Evolutionary conservation across 1,284 basidiomycete species (phyloP).

Genomic region (Cutaneotrichosporon cavernicola): DNA sequence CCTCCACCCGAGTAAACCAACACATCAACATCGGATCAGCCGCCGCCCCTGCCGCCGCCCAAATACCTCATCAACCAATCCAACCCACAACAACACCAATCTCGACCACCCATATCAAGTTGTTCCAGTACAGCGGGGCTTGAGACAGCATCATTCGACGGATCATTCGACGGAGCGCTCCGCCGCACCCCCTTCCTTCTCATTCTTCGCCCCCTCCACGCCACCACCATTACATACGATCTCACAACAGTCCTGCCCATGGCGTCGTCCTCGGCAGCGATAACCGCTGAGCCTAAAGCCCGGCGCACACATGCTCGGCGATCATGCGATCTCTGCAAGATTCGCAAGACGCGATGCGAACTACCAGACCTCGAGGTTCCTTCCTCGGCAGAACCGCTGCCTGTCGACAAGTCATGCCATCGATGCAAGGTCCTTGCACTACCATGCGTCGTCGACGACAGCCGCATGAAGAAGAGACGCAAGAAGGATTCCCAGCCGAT

Average conservation of each 20-base stretch:
- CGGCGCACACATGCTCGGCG: slow-evolving; percentile 48
- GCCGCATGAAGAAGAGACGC: slow-evolving; percentile 27
- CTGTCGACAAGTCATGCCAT: slow-evolving; percentile 46
- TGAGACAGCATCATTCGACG: not conserved
- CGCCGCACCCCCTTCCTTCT: not conserved
- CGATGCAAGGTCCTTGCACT: slow-evolving; percentile 43
- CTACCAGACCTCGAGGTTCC: slow-evolving; percentile 48
- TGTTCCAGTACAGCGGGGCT: too few species aligned
- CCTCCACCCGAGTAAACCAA: not conserved
- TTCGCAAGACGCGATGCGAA: slow-evolving; percentile 50
- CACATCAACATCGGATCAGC: too few species aligned
- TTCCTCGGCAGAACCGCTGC: slow-evolving; percentile 34
- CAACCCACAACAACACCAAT: not conserved
- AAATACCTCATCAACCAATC: not conserved
- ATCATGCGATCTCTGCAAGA: slow-evolving; percentile 48
- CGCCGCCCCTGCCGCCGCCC: too few species aligned
- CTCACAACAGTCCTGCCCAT: not conserved
- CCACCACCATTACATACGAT: slow-evolving; percentile 8
- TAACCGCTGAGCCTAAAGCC: slow-evolving; percentile 28
- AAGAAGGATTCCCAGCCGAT: not conserved
- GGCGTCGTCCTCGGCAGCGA: slow-evolving; percentile 7
- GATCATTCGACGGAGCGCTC: not conserved
- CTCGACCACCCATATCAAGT: not conserved
- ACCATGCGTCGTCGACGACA: slow-evolving; percentile 49
- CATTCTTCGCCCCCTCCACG: not conserved